These are phyloP conservation scores for Balansia obtecta DNA, from an alignment of 2,329 filamentous ascomycete species.

Conservation along the genomic window DNA sequence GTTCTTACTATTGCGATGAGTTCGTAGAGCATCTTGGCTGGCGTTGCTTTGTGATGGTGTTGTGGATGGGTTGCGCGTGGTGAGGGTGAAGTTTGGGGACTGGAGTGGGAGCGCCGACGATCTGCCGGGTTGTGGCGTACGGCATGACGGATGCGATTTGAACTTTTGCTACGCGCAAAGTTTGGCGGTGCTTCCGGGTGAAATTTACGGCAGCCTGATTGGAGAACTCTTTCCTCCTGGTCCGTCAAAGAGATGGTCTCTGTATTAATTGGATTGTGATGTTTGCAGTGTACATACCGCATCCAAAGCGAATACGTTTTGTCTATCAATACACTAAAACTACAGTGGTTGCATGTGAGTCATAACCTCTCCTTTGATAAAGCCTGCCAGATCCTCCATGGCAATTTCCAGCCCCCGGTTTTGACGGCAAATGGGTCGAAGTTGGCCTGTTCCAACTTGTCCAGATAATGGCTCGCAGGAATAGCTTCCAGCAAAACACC, in stretches of 20 bases:
- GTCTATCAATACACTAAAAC: background rate
- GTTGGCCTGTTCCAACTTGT: conserved; percentile 63
- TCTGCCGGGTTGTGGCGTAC: conserved; percentile 14
- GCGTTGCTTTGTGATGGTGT: conserved; percentile 10
- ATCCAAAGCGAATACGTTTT: background rate
- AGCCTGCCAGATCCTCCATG: conserved; percentile 57
- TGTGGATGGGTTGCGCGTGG: conserved; percentile 4
- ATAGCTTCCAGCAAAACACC: conserved; percentile 71
- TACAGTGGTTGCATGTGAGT: conserved; percentile 6
- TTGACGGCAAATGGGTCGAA: conserved; percentile 68
- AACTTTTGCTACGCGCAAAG: background rate
- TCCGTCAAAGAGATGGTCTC: too few species aligned
- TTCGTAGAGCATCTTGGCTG: conserved; percentile 79
- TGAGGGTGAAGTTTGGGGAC: conserved; percentile 13
- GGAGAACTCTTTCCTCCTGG: too few species aligned
- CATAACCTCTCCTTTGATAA: conserved; percentile 36
- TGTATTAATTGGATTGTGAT: too few species aligned
- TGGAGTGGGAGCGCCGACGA: conserved; percentile 12
- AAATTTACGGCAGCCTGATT: too few species aligned
- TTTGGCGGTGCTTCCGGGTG: too few species aligned
- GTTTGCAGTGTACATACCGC: background rate
- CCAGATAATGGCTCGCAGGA: conserved; percentile 65
- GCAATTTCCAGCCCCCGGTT: conserved; percentile 63
- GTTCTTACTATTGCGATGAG: conserved; percentile 80
- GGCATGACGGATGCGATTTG: background rate